These are phyloP conservation scores for Juglanconis juglandina DNA, from an alignment of 2,329 filamentous ascomycete genomes.

Conservation along the genomic window DNA sequence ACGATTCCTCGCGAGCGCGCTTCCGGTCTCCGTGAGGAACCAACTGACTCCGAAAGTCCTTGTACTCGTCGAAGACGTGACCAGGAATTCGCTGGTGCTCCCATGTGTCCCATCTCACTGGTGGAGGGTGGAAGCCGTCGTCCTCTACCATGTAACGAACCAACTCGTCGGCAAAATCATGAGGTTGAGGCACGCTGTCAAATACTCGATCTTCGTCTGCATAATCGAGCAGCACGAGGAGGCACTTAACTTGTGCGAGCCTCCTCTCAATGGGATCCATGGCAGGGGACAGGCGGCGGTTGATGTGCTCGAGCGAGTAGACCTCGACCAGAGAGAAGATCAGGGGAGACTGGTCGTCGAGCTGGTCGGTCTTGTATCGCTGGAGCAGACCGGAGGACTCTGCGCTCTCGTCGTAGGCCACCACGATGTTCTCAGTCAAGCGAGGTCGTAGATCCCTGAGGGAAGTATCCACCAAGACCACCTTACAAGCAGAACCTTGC, in stretches of 20 bases:
- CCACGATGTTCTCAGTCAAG: constrained; percentile 37
- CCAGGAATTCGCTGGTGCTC: constrained; percentile 45
- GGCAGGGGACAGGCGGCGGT: constrained; percentile 39
- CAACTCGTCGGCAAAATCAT: constrained; percentile 44
- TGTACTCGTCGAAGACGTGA: constrained; percentile 45
- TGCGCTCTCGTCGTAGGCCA: constrained; percentile 53
- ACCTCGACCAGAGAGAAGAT: constrained; percentile 47
- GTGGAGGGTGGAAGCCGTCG: constrained; percentile 10
- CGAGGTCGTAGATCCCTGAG: neutral
- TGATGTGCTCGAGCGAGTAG: constrained; percentile 55
- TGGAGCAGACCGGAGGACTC: constrained; percentile 33
- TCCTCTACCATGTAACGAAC: constrained; percentile 25
- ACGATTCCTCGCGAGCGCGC: constrained; percentile 42
- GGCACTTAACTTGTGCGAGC: constrained; percentile 29
- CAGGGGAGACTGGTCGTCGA: constrained; percentile 32
- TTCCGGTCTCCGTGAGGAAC: constrained; percentile 35
- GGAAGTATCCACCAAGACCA: constrained; percentile 12
- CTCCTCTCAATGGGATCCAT: constrained; percentile 44
- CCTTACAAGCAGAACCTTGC: constrained; percentile 12
- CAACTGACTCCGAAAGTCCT: constrained; percentile 35
- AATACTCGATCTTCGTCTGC: constrained; percentile 24
- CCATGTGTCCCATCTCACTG: constrained; percentile 31
- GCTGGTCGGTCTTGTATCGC: constrained; percentile 19
- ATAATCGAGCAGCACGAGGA: constrained; percentile 33
- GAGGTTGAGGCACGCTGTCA: constrained; percentile 33